These are phyloP conservation scores for Acrodontium crateriforme DNA, from an alignment of 2,329 filamentous ascomycete genomes.

Conservation along the genomic window DNA sequence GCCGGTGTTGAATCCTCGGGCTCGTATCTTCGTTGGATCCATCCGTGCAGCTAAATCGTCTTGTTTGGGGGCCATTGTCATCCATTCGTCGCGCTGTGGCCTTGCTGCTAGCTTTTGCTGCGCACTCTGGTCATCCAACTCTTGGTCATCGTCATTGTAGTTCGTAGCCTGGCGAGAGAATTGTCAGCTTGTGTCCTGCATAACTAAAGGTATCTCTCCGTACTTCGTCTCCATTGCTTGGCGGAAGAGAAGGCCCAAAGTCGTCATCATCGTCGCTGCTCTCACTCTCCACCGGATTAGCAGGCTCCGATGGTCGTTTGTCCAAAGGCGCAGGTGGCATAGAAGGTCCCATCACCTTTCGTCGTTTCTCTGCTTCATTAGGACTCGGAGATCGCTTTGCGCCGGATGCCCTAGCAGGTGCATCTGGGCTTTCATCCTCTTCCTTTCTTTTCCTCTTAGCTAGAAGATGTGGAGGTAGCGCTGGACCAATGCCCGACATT, in stretches of 20 bases:
- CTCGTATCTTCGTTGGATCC: conserved; percentile 72
- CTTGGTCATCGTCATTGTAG: conserved; percentile 16
- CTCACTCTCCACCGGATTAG: conserved; percentile 16
- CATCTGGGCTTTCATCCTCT: conserved; percentile 25
- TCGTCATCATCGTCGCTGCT: conserved; percentile 28
- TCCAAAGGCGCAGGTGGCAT: conserved; percentile 37
- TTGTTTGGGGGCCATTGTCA: conserved; percentile 36
- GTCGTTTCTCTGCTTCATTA: conserved; percentile 34
- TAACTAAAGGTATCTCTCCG: too few relatives aligned
- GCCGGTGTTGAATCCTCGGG: conserved; percentile 67
- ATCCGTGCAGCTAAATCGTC: conserved; percentile 44
- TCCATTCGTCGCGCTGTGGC: conserved; percentile 58
- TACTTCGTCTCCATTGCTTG: conserved; percentile 4
- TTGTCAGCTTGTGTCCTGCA: conserved; percentile 7
- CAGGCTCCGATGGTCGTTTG: conserved; percentile 29
- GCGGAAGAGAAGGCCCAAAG: conserved; percentile 33
- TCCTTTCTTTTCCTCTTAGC: conserved; percentile 37
- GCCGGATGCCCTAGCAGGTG: conserved; percentile 25
- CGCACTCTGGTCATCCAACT: conserved; percentile 10
- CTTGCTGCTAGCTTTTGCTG: conserved; percentile 11
- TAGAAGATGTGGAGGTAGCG: conserved; percentile 52
- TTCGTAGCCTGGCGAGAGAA: too few relatives aligned
- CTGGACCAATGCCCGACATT: conserved; percentile 59
- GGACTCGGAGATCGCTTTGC: conserved; percentile 23
- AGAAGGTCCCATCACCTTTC: conserved; percentile 42